Base-by-base conservation (phyloP, 164 flowering plant genomes). In the Umbilicus rupestris region DNA sequence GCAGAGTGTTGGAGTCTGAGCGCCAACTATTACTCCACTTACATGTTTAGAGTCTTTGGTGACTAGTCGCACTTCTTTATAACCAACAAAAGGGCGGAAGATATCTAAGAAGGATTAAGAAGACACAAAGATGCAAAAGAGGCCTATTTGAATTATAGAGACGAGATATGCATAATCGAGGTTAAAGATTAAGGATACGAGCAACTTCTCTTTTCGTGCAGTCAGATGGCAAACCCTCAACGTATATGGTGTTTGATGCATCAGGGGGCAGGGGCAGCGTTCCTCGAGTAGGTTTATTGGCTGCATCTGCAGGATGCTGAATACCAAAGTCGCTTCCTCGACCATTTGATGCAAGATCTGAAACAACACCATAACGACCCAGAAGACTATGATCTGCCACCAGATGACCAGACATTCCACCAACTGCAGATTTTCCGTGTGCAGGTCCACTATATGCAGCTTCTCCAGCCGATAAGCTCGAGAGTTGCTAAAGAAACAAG, bases 31-130 rank as follows among this genome's bases (percentile, higher is more conserved):
- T n/a, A 14, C 19, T 37, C 55, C 45, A 80, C 94, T 84, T 81
- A 93, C 98, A 76, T 74, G 84, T 86, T 83, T 84, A 28, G 94
- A 79, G 55, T 90, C 97, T 77, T 90, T 93, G 75, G 74, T 85
- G 57, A 93, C 96, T 59, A 93, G 88, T 72, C 98, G 86, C 45
- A 90, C 97, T 84, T 90, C 97, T 75, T 80, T 85, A 78, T 83
- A 93, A 50, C 98, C 98, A 47, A 90, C 92, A 79, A 93, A 93
- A 66, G 96, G 97, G 35, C 97, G 98, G 69, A 93, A 90, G n/a
- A 93, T 90, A 83, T 93, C 98, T 93, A 72, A 70, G 64, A 63
- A 63, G 29, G 5, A 49, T 52, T 71, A 81, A 84, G 37, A 85
- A 84, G 84, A 80, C 77, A 71, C 52, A 65, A 74, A 22, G 62